These are phyloP conservation scores for Aphanomyces cochlioides DNA, from an alignment of 352 stramenopile species.

Conservation along the genomic window DNA sequence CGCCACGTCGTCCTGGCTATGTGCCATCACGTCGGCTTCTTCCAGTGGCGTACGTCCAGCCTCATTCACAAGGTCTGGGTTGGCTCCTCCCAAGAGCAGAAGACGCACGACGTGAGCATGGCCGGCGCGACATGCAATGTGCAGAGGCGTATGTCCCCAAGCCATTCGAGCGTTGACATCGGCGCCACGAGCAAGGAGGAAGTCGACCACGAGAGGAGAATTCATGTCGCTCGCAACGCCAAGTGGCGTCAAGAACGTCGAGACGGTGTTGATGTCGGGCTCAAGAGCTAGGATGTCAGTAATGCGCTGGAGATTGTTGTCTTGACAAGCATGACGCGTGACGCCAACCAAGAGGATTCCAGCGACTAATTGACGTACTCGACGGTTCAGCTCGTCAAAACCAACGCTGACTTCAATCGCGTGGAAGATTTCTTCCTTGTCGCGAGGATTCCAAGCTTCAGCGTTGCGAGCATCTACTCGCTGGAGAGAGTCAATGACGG, in stretches of 20 bases:
- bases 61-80: not conserved
- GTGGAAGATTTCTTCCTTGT: constrained; percentile 14
- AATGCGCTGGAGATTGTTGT: constrained; percentile 16
- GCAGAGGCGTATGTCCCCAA: constrained; percentile 10
- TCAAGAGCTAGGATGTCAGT: not conserved
- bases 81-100: constrained; percentile 5
- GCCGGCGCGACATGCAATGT: constrained; percentile 15
- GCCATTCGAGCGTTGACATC: constrained; percentile 14
- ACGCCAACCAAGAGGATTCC: constrained; percentile 25
- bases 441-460: constrained; percentile 17
- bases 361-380: constrained; percentile 20
- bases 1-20: not conserved
- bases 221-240: constrained; percentile 23
- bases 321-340: constrained; percentile 14
- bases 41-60: constrained; percentile 9
- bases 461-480: constrained; percentile 12
- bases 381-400: constrained; percentile 27
- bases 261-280: constrained; percentile 21
- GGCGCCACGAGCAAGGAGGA: constrained; percentile 15
- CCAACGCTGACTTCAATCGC: constrained; percentile 9
- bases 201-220: constrained; percentile 21
- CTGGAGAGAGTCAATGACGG: constrained; percentile 5
- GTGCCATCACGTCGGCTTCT: constrained; percentile 16
- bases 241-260: constrained; percentile 18
- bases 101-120: constrained; percentile 15